A percentile compares a stretch with the other conserved stretches of the same genome.
phyloP scores from a whole-genome alignment of 83 land plant species.

The Diphasiastrum complanatum region DNA sequence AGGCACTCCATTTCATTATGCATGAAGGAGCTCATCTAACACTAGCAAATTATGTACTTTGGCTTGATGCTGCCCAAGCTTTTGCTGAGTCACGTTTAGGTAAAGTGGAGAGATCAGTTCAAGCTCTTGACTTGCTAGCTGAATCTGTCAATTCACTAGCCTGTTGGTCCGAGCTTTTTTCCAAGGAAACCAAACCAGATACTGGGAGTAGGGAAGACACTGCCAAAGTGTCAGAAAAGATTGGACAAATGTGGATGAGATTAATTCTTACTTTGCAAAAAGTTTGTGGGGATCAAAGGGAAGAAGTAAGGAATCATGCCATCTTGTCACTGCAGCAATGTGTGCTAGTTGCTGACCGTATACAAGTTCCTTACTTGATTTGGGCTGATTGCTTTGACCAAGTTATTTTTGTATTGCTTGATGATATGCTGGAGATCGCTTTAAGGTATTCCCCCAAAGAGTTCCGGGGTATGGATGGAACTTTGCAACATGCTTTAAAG shows the following conservation, averaged over 20 bases:
- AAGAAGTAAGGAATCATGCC: constrained; percentile 91
- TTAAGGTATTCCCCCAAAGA: constrained; percentile 81
- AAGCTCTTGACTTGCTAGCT: constrained; percentile 81
- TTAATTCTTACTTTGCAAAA: constrained; percentile 69
- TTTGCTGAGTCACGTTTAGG: constrained; percentile 97
- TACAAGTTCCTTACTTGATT: constrained; percentile 42
- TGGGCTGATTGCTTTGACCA: constrained; percentile 87
- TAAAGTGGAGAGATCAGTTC: constrained; percentile 69
- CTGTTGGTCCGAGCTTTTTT: constrained; percentile 49
- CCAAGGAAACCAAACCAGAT: constrained; percentile 13
- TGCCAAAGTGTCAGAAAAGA: constrained; percentile 51
- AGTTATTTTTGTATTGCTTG: constrained; percentile 77
- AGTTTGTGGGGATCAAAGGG: constrained; percentile 85
- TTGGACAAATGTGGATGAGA: constrained; percentile 89
- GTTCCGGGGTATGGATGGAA: constrained; percentile 84
- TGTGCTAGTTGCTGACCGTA: constrained; percentile 59
- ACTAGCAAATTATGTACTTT: constrained; percentile 58
- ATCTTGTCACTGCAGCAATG: constrained; percentile 65
- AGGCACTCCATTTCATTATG: constrained; percentile 57
- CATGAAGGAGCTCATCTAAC: constrained; percentile 52
- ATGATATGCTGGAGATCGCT: constrained; percentile 87
- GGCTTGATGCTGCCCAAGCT: constrained; percentile 82
- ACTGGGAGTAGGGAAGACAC: too few species aligned
- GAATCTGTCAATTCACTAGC: constrained; percentile 59
- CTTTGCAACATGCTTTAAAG: constrained; percentile 65